Percentiles rank a stretch among this genome's conserved stretches.
phyloP scores from a whole-genome alignment of 495 filamentous ascomycete genomes.

The Schizothecium vesticola region DNA sequence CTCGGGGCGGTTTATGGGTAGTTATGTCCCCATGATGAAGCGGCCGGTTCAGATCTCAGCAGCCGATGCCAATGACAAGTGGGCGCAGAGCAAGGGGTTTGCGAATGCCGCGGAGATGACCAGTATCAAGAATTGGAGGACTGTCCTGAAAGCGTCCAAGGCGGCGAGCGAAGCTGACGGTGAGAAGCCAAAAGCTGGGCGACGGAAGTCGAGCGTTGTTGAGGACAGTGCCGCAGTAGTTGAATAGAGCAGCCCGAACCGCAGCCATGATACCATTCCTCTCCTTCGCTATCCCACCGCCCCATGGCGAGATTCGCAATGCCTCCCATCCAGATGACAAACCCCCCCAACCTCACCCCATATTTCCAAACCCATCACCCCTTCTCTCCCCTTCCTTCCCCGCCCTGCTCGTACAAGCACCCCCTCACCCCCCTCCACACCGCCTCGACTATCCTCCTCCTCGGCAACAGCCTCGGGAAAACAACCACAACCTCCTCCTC shows the following conservation, averaged over 20 bases:
- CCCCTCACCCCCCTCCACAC: slow-evolving; percentile 77
- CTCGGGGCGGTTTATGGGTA: slow-evolving; percentile 51
- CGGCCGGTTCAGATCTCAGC: slow-evolving; percentile 57
- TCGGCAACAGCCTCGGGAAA: slow-evolving; percentile 76
- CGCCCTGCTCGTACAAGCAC: slow-evolving; percentile 62
- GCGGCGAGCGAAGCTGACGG: slow-evolving; percentile 15
- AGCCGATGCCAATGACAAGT: slow-evolving; percentile 71
- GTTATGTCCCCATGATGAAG: slow-evolving; percentile 66
- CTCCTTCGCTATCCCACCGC: background rate
- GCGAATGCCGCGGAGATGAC: slow-evolving; percentile 40
- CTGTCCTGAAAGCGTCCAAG: slow-evolving; percentile 25
- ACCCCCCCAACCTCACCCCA: background rate
- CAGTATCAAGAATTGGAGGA: slow-evolving; percentile 32
- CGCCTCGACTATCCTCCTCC: slow-evolving; percentile 63
- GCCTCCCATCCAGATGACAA: background rate
- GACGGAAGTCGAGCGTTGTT: background rate
- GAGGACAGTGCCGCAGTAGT: background rate
- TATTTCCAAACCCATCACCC: background rate
- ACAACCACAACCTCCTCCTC: slow-evolving; percentile 87
- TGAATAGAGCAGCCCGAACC: background rate
- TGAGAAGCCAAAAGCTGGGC: background rate
- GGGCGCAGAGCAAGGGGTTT: slow-evolving; percentile 64
- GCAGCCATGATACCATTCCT: background rate
- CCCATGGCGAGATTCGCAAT: background rate
- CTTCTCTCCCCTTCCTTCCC: background rate